Evolutionary conservation across 106 monocot genomes (phyloP).

Genomic region (Acorus gramineus): DNA sequence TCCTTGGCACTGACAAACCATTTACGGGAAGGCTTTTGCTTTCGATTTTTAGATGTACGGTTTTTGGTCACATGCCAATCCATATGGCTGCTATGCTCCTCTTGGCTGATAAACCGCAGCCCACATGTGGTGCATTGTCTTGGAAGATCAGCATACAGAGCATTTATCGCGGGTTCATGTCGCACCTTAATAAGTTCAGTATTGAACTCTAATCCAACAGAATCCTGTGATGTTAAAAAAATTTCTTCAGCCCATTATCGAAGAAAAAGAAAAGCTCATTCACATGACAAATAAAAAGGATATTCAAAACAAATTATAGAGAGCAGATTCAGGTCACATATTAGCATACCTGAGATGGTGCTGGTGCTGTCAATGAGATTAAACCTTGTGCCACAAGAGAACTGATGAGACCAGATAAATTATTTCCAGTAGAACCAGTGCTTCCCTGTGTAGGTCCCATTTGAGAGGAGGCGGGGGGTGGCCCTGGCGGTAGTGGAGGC

Average conservation of each 20-base stretch:
- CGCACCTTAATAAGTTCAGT: slow-evolving; percentile 70
- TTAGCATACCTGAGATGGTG: slow-evolving; percentile 45
- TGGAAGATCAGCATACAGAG: slow-evolving; percentile 65
- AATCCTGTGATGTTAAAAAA: slow-evolving; percentile 32
- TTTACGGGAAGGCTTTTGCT: slow-evolving; percentile 86
- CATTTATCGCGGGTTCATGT: slow-evolving; percentile 71
- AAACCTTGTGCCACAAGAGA: slow-evolving; percentile 81
- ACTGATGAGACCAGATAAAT: slow-evolving; percentile 60
- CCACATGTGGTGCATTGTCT: slow-evolving; percentile 97
- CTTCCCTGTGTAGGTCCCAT: slow-evolving; percentile 20
- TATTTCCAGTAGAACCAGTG: slow-evolving; percentile 22
- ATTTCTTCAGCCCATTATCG: neutral
- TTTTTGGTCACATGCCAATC: slow-evolving; percentile 98
- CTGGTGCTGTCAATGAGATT: slow-evolving; percentile 46
- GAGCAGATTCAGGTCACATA: neutral
- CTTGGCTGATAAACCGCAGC: slow-evolving; percentile 70
- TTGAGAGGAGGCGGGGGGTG: slow-evolving; percentile 37
- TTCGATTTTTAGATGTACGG: slow-evolving; percentile 68
- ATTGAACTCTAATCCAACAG: slow-evolving; percentile 65
- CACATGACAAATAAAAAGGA: too few relatives aligned
- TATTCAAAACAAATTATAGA: neutral
- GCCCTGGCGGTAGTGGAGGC: slow-evolving; percentile 67
- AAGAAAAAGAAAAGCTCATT: too few relatives aligned
- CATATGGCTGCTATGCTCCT: slow-evolving; percentile 95
- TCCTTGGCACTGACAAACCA: slow-evolving; percentile 93